A percentile compares a stretch with the other conserved stretches of the same genome.
Evolutionary conservation across 192 early-diverging fungal species (phyloP).

Genomic region (Coemansia javaensis): DNA sequence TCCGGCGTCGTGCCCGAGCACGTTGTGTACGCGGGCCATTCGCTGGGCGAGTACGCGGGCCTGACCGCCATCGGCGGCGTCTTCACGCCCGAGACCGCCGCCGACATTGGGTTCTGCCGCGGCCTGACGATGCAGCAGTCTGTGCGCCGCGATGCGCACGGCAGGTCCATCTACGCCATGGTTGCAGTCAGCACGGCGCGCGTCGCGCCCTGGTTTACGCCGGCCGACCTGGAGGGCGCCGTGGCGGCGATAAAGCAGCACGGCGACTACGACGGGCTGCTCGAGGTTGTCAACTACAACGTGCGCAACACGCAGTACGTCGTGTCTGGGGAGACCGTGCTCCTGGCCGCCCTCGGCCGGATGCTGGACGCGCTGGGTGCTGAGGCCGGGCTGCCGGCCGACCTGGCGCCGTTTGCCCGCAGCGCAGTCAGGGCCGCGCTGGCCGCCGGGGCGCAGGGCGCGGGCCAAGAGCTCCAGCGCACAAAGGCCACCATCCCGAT

Average conservation of each 20-base stretch:
- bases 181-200: slow-evolving; percentile 85
- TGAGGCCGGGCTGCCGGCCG: slow-evolving; percentile 52
- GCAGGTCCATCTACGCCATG: slow-evolving; percentile 84
- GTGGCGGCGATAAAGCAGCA: slow-evolving; percentile 55
- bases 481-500: slow-evolving; percentile 86
- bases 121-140: slow-evolving; percentile 95
- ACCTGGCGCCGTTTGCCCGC: slow-evolving; percentile 65
- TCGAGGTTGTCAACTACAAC: slow-evolving; percentile 96
- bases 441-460: slow-evolving; percentile 44
- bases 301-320: slow-evolving; percentile 92
- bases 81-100: slow-evolving; percentile 71
- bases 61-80: slow-evolving; percentile 78
- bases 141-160: slow-evolving; percentile 67
- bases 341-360: slow-evolving; percentile 69
- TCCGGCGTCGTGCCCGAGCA: slow-evolving; percentile 74
- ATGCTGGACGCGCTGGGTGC: slow-evolving; percentile 69
- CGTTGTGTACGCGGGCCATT: slow-evolving; percentile 88
- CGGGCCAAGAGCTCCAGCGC: slow-evolving; percentile 63
- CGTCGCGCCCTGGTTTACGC: slow-evolving; percentile 72
- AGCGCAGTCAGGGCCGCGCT: slow-evolving; percentile 43
- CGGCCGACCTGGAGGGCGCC: slow-evolving; percentile 68
- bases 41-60: slow-evolving; percentile 90
- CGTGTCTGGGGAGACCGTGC: slow-evolving; percentile 75
- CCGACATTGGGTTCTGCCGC: slow-evolving; percentile 91
- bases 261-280: slow-evolving; percentile 61